Conservation (phyloP, 2,329 filamentous ascomycete species). For the Pseudogymnoascus sp. region DNA sequence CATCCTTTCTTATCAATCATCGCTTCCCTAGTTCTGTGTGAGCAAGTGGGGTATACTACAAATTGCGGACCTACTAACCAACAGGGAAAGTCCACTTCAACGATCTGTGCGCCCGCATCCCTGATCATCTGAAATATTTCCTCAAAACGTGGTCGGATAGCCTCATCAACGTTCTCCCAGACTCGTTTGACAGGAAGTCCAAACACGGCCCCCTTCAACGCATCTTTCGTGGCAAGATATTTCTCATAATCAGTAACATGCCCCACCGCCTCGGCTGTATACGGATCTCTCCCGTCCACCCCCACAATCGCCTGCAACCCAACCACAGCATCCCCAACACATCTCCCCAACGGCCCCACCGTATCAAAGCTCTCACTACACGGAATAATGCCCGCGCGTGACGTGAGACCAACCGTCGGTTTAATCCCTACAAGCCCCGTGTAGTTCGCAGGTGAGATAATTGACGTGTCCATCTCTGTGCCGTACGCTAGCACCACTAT, state of each 20-base stretch:
- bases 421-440: conserved; percentile 62
- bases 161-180: background rate
- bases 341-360: conserved; percentile 56
- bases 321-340: conserved; percentile 54
- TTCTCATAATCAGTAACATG: conserved; percentile 31
- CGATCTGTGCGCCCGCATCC: background rate
- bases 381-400: conserved; percentile 51
- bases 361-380: conserved; percentile 57
- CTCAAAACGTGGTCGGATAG: too few relatives aligned
- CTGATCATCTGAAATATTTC: conserved; percentile 8
- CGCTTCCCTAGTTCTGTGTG: too few relatives aligned
- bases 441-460: conserved; percentile 43
- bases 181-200: conserved; percentile 43
- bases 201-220: conserved; percentile 52
- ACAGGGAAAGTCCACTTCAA: background rate
- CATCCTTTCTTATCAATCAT: too few relatives aligned
- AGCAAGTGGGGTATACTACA: too few relatives aligned
- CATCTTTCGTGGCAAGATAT: conserved; percentile 8
- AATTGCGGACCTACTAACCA: too few relatives aligned
- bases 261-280: background rate
- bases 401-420: conserved; percentile 58
- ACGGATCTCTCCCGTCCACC: conserved; percentile 32
- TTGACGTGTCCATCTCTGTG: conserved; percentile 54
- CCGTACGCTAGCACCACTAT: conserved; percentile 39
- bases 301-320: conserved; percentile 55